Conservation (phyloP, 129 eudicot species). For the Flaveria sonorensis region DNA sequence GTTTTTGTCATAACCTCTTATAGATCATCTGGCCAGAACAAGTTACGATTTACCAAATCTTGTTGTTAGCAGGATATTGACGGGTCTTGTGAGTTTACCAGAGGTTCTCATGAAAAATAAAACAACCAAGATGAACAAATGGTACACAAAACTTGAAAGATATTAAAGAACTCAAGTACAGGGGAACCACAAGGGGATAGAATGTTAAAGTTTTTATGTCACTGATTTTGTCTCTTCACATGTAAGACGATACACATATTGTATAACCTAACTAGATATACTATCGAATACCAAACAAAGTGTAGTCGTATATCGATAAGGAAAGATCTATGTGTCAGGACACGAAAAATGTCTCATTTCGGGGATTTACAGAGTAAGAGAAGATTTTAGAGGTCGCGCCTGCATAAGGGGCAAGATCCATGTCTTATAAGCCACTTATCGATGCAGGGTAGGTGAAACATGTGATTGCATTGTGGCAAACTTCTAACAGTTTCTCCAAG, state of each 20-base stretch:
- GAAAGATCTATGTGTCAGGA: conserved; percentile 37
- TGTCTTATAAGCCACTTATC: conserved; percentile 96
- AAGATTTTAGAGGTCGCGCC: conserved; percentile 69
- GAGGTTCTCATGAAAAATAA: too few species aligned
- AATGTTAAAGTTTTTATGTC: conserved; percentile 22
- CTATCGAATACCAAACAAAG: conserved; percentile 32
- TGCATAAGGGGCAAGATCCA: conserved; percentile 96
- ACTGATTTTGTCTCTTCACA: conserved; percentile 1
- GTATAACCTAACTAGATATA: conserved; percentile 45
- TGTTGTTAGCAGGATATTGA: too few species aligned
- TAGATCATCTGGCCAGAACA: too few species aligned
- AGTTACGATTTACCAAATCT: too few species aligned
- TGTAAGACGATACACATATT: conserved; percentile 29
- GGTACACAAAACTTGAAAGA: neutral
- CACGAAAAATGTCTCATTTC: conserved; percentile 34
- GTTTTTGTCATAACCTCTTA: too few species aligned
- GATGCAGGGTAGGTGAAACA: conserved; percentile 96
- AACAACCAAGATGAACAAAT: conserved; percentile 1
- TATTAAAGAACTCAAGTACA: conserved; percentile 10
- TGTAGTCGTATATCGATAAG: conserved; percentile 31
- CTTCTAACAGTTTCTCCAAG: conserved; percentile 82
- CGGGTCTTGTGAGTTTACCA: too few species aligned
- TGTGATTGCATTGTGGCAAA: conserved; percentile 94
- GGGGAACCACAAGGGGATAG: neutral
- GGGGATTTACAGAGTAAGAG: conserved; percentile 43